Conservation (phyloP, 176 grass and related monocot species). For the Cenchrus fungigraminus region DNA sequence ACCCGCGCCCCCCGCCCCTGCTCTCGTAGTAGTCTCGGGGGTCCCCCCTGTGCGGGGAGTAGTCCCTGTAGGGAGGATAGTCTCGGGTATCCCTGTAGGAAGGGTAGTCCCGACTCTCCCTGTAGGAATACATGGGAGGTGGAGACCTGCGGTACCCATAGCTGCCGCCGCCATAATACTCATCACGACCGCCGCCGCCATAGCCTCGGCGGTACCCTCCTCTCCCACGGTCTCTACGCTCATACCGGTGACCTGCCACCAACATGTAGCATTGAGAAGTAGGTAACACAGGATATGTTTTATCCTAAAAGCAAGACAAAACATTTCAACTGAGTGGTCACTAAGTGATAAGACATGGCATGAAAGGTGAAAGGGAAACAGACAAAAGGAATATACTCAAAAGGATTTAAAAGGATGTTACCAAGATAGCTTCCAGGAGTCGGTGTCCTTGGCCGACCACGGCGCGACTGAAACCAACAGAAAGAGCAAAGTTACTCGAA, state of each 20-base stretch:
- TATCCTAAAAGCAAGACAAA: not conserved
- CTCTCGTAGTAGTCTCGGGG: conserved; percentile 44
- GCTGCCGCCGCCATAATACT: conserved; percentile 59
- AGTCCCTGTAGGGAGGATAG: conserved; percentile 62
- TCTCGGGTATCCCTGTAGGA: conserved; percentile 53
- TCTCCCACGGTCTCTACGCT: conserved; percentile 55
- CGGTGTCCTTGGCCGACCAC: conserved; percentile 60
- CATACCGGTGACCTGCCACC: conserved; percentile 48
- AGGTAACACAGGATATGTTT: not conserved
- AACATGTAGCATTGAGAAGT: not conserved
- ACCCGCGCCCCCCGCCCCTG: conserved; percentile 49
- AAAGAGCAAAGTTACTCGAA: not conserved
- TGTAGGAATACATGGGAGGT: conserved; percentile 57
- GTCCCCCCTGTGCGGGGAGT: conserved; percentile 58
- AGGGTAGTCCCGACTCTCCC: conserved; percentile 37
- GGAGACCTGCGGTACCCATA: conserved; percentile 64
- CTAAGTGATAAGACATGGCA: not conserved
- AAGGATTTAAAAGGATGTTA: not conserved
- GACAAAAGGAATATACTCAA: not conserved
- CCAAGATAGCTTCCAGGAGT: conserved; percentile 78
- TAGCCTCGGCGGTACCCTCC: conserved; percentile 50
- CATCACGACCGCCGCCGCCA: conserved; percentile 59
- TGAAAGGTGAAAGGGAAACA: not conserved
- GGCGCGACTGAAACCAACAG: conserved; percentile 57
- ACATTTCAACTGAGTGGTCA: not conserved